Base-by-base conservation (phyloP, 768 basidiomycete genomes). In the Ramaria sp. region DNA sequence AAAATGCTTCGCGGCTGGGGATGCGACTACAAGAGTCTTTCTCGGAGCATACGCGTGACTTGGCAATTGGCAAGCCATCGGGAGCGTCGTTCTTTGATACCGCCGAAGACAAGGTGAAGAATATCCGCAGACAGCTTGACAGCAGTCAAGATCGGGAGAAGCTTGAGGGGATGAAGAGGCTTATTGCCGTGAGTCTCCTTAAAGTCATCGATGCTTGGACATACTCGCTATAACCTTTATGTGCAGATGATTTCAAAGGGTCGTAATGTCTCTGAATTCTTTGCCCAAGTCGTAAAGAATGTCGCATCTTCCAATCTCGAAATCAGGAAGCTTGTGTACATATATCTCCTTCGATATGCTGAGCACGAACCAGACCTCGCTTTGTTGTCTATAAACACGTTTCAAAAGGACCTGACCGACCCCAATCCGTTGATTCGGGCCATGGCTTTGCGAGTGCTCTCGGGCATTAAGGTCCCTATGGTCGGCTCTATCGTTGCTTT, bases 221-320 rank as follows among this genome's bases (percentile, higher is more conserved):
- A 41, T 20, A 49, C 59, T 49, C 31, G 22, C 15, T 34, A 38
- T 51, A 56, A 53, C 53, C 38, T 47, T n/a, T 38, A n/a, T n/a
- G 41, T 48, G 30, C 66, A 93, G 91, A 80, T 95, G 69, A 94
- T 95, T 54, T 92, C 90, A 39, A 94, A 95, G 74, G 85, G 86
- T 50, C 84, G 90, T 54, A 86, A 91, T 62, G 90, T 96, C 61
- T 86, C 93, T 24, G 81, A 86, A 59, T 94, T 92, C 78, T 98
- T 98, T 65, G 89, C 96, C 4, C 88, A 89, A 66, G 96, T 99
- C 27, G 93, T 97, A 64, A 97, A 94, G 75, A 94, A 94, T 64
- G 95, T 98, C 41, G 91, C 91, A 1, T 89, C 92, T 2, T 82
- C 83, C 55, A 90, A 91, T 66, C 82, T 98, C 50, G 92, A 96